Evolutionary conservation across 345 rosid genomes (phyloP).

Genomic region (Sisymbrium irio): DNA sequence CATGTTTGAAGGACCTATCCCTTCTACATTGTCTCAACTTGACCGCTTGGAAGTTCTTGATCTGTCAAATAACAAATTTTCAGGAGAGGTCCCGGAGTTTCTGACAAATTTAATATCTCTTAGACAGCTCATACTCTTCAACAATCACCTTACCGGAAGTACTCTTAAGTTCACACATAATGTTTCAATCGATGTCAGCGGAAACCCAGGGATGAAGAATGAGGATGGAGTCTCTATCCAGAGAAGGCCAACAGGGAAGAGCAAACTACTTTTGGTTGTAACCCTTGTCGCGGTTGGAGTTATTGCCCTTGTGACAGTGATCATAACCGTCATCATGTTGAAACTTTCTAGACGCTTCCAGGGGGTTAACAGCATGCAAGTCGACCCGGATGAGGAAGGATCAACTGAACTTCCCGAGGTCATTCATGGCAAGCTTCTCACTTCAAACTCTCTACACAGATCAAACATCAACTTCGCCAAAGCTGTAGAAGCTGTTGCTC

Average conservation of each 20-base stretch:
- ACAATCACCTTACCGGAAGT: conserved; percentile 58
- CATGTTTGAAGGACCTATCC: conserved; percentile 53
- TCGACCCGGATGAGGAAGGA: conserved; percentile 36
- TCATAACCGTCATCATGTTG: conserved; percentile 31
- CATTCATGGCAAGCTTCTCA: conserved; percentile 55
- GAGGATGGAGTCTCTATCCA: background rate
- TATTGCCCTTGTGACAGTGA: conserved; percentile 32
- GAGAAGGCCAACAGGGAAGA: background rate
- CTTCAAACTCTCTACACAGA: conserved; percentile 56
- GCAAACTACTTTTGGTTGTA: conserved; percentile 36
- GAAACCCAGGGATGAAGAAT: conserved; percentile 40
- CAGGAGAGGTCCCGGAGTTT: conserved; percentile 46
- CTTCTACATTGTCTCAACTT: conserved; percentile 34
- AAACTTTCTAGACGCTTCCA: conserved; percentile 42
- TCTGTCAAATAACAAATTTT: conserved; percentile 60
- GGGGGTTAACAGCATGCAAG: conserved; percentile 43
- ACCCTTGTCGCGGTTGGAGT: conserved; percentile 41
- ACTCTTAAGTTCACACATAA: conserved; percentile 29
- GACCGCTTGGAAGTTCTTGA: conserved; percentile 62
- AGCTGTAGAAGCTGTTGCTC: conserved; percentile 60
- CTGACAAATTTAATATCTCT: conserved; percentile 36
- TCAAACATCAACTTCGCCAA: conserved; percentile 63
- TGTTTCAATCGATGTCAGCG: conserved; percentile 37
- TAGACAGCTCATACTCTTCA: conserved; percentile 50
- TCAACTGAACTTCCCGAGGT: conserved; percentile 50